Evolutionary conservation across 2,329 filamentous ascomycete species (phyloP).

Genomic region (Ceratocystis alfenasii): DNA sequence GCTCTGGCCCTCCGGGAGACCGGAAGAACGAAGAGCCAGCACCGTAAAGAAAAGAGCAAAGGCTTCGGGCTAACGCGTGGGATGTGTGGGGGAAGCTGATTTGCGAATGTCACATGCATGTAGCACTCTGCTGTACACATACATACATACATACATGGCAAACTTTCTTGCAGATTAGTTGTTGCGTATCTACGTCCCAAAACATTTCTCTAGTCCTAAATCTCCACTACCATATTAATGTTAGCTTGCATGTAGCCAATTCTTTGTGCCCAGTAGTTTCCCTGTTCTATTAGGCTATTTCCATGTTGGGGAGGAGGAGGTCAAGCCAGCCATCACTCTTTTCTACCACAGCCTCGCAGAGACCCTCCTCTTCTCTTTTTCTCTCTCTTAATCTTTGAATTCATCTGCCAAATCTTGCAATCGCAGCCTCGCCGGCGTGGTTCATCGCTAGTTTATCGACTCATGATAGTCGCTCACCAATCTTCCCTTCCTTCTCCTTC

Average conservation of each 20-base stretch:
- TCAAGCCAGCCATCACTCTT: background rate
- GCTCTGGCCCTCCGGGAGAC: conserved; percentile 7
- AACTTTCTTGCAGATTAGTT: too few relatives aligned
- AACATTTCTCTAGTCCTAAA: too few relatives aligned
- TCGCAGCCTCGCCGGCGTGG: background rate
- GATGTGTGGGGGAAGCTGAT: background rate
- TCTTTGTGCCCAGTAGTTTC: background rate
- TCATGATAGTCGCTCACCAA: background rate
- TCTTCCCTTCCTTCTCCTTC: background rate
- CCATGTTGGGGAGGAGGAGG: background rate
- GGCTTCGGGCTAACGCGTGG: background rate
- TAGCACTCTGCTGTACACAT: too few relatives aligned
- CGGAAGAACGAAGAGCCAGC: conserved; percentile 8
- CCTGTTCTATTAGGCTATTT: background rate
- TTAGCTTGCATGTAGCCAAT: too few relatives aligned
- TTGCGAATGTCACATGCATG: background rate
- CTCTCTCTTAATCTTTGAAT: background rate
- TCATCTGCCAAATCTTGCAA: background rate
- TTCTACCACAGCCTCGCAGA: background rate
- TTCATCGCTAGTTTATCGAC: background rate
- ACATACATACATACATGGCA: too few relatives aligned
- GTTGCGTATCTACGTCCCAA: too few relatives aligned
- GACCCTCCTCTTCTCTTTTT: background rate
- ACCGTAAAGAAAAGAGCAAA: background rate
- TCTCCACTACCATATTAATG: too few relatives aligned